These are phyloP conservation scores for Sordariomycetes sp. DNA, from an alignment of 2,329 filamentous ascomycete species.

Conservation along the genomic window DNA sequence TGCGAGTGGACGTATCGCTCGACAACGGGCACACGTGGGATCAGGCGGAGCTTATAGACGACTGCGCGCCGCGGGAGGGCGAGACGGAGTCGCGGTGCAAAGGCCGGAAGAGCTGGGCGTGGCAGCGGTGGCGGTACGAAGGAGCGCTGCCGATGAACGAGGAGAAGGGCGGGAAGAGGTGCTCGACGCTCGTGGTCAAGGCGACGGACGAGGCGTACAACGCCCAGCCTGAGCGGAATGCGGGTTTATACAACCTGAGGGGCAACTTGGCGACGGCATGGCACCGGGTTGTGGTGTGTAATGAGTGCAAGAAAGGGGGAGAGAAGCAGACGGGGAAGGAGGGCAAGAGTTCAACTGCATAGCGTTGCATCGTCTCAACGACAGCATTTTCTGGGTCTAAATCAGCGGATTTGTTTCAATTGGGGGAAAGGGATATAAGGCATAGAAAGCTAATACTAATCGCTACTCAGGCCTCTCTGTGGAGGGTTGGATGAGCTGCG, in stretches of 20 bases:
- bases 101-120: slow-evolving; percentile 40
- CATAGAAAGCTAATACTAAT: not conserved
- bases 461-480: too few relatives aligned
- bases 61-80: slow-evolving; percentile 20
- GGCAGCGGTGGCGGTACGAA: slow-evolving; percentile 52
- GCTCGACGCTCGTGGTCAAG: slow-evolving; percentile 49
- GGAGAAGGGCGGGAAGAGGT: slow-evolving; percentile 17
- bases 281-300: slow-evolving; percentile 41
- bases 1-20: slow-evolving; percentile 56
- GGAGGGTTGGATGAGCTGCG: too few relatives aligned
- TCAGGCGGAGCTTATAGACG: slow-evolving; percentile 48
- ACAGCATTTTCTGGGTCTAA: not conserved
- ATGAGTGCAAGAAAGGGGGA: slow-evolving; percentile 13
- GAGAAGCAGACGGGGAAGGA: not conserved
- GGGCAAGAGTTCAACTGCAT: not conserved
- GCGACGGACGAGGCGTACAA: slow-evolving; percentile 58
- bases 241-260: slow-evolving; percentile 50
- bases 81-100: slow-evolving; percentile 14
- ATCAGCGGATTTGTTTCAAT: not conserved
- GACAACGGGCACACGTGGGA: slow-evolving; percentile 55
- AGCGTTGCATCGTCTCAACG: not conserved
- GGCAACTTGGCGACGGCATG: slow-evolving; percentile 59
- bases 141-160: slow-evolving; percentile 28
- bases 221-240: slow-evolving; percentile 51
- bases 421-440: not conserved